phyloP scores from a whole-genome alignment of 768 basidiomycete species.

The Cantharellus cinnabarinus region DNA sequence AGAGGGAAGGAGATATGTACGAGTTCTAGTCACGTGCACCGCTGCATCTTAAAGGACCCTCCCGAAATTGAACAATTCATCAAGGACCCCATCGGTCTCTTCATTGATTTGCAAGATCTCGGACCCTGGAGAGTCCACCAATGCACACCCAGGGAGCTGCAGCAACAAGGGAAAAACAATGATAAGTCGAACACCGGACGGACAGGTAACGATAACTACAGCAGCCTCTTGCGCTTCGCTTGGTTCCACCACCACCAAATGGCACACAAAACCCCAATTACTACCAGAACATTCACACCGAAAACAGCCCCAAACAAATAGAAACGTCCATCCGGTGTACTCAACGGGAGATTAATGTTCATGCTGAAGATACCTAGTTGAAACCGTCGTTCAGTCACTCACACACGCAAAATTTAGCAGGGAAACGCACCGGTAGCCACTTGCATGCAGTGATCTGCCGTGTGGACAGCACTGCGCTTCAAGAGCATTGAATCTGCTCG shows the following conservation, averaged over 20 bases:
- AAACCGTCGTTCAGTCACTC: not conserved
- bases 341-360: slow-evolving; percentile 46
- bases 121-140: too few species aligned
- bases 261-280: not conserved
- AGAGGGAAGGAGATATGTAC: too few species aligned
- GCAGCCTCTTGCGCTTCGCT: not conserved
- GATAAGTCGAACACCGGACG: too few species aligned
- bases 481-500: slow-evolving; percentile 48
- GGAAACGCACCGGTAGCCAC: slow-evolving; percentile 19
- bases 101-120: too few species aligned
- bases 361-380: slow-evolving; percentile 39
- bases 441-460: slow-evolving; percentile 47
- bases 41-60: too few species aligned
- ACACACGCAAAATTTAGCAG: not conserved
- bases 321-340: slow-evolving; percentile 13
- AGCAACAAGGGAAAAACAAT: too few species aligned
- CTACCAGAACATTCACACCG: not conserved
- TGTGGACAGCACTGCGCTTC: slow-evolving; percentile 40
- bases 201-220: too few species aligned
- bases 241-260: not conserved
- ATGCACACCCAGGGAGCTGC: too few species aligned
- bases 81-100: too few species aligned
- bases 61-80: too few species aligned
- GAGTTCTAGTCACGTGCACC: too few species aligned
- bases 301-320: not conserved